phyloP scores from a whole-genome alignment of 345 rosid genomes.

The Pistacia atlantica region DNA sequence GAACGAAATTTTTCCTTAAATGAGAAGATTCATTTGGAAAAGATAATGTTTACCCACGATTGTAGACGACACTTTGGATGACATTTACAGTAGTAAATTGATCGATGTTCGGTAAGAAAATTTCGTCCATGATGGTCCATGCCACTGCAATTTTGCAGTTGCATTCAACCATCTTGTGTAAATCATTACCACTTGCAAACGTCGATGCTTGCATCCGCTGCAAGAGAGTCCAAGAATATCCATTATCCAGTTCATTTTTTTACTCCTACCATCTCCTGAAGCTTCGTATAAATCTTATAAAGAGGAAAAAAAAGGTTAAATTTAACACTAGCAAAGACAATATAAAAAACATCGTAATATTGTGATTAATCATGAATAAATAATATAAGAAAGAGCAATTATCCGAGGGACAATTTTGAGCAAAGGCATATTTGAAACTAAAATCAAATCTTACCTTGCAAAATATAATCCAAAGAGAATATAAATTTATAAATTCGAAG shows the following conservation, averaged over 20 bases:
- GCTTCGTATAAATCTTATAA: not conserved
- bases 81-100: conserved; percentile 9
- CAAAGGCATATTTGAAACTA: too few species aligned
- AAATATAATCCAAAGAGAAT: too few species aligned
- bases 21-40: too few species aligned
- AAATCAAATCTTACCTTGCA: too few species aligned
- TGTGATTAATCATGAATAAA: not conserved
- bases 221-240: conserved; percentile 17
- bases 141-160: conserved; percentile 25
- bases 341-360: too few species aligned
- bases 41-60: conserved; percentile 11
- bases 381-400: too few species aligned
- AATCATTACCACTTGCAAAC: not conserved
- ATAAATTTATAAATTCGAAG: too few species aligned
- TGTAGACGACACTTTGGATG: conserved; percentile 13
- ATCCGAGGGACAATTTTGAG: too few species aligned
- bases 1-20: not conserved
- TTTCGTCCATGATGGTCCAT: conserved; percentile 15
- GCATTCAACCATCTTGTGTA: not conserved
- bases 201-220: not conserved
- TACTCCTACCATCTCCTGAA: not conserved
- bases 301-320: not conserved
- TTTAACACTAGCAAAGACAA: not conserved
- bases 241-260: conserved; percentile 6
- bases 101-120: conserved; percentile 3